Conservation (phyloP, 2,329 filamentous ascomycete species). For the Colletotrichum sp. region DNA sequence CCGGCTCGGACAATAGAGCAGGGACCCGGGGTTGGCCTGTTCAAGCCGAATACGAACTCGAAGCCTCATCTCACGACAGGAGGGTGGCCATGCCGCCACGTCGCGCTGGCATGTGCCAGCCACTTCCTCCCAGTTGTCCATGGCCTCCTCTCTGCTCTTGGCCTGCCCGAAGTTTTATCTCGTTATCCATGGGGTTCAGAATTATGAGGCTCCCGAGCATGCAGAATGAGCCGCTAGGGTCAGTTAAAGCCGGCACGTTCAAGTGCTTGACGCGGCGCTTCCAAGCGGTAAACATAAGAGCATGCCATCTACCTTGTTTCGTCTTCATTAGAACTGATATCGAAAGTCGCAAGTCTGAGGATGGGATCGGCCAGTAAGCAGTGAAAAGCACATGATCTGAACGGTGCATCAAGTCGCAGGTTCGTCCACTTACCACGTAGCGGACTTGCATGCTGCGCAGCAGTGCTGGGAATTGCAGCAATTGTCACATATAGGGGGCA, state of each 20-base stretch:
- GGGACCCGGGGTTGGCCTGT: not conserved
- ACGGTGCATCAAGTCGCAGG: not conserved
- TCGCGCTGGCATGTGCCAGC: not conserved
- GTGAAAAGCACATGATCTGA: not conserved
- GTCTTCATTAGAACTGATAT: not conserved
- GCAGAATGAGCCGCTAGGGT: not conserved
- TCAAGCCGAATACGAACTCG: conserved; percentile 18
- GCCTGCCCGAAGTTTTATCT: not conserved
- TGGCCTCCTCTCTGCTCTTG: not conserved
- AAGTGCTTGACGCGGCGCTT: not conserved
- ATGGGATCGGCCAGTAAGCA: not conserved
- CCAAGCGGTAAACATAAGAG: not conserved
- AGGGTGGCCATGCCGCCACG: not conserved
- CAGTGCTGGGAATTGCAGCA: not conserved
- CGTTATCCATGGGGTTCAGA: not conserved
- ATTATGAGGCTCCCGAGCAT: not conserved
- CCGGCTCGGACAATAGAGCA: not conserved
- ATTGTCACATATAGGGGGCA: not conserved
- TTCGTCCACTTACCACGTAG: not conserved
- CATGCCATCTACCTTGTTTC: not conserved
- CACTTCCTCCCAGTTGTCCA: not conserved
- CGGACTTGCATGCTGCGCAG: not conserved
- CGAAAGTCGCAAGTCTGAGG: not conserved
- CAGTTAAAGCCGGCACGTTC: not conserved
- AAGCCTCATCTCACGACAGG: not conserved